Evolutionary conservation across 306 rosid genomes (phyloP), one percentile per base, ranked within the genome.

Genomic region (Vicia sativa): DNA sequence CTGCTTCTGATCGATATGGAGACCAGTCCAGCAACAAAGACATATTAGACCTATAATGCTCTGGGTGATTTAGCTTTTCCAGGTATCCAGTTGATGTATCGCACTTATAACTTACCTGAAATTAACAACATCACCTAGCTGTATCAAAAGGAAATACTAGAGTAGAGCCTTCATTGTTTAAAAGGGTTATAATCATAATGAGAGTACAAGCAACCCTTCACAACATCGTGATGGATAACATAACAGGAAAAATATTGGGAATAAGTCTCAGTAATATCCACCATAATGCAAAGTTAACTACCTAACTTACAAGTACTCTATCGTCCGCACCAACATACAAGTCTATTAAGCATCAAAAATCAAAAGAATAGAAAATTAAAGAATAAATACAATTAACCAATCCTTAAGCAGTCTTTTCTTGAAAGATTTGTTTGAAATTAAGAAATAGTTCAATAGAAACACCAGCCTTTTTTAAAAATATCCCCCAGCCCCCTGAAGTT

Each of bases 1-100:
- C 91, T 54, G 84, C 44, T 68, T 92, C 96, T 9, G 95, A 81
- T 23, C 78, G 74, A 79, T 77, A 92, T 61, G 96, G 98, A 71
- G 98, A 87, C 98, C 98, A 92, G 25, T 65, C 76, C 80, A 92
- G 67, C 68, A 92, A 61, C 71, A 73, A 35, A 60, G 86, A 74
- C 71, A 92, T 74, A 82, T 92, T 92, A 45, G 87, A 63, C 69
- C 12, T 29, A 56, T 77, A 87, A 72, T 81, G 83, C 25, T 82
- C 92, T 68, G 15, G 71, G n/a, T 83, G 88, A 50, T 84, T 80
- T 81, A 87, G 76, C 44, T 62, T 74, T 46, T 84, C 80, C 73
- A 82, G 65, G 65, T 28, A 19, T 9, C 78, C 81, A 67, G 83
- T 70, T 57, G 86, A 67, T 62, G 72, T 39, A 68, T 87, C 79